Conservation (phyloP, 2,329 filamentous ascomycete species). For the Ophiostoma montium region DNA sequence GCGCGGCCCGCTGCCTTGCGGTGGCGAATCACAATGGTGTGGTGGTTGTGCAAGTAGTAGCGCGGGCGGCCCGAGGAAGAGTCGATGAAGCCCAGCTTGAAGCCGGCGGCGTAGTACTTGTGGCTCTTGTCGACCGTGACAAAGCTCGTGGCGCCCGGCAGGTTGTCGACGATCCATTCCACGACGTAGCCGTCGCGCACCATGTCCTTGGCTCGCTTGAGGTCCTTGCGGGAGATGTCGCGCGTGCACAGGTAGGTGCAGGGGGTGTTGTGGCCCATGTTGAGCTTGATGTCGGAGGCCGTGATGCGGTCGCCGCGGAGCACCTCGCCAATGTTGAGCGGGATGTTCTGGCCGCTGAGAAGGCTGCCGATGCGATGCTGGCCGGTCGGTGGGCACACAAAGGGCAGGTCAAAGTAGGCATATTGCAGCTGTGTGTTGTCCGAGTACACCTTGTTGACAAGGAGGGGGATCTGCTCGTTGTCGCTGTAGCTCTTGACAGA, state of each 20-base stretch:
- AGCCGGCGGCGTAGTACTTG: conserved; percentile 82
- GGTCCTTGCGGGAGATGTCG: conserved; percentile 47
- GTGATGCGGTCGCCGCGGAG: conserved; percentile 76
- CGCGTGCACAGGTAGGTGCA: conserved; percentile 60
- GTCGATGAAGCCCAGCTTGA: conserved; percentile 73
- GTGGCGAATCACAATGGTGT: conserved; percentile 71
- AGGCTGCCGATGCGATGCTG: conserved; percentile 50
- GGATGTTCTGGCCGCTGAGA: conserved; percentile 61
- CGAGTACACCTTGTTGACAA: conserved; percentile 85
- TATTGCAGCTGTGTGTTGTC: conserved; percentile 84
- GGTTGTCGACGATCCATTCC: conserved; percentile 88
- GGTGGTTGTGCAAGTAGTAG: conserved; percentile 76
- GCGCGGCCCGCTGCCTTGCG: conserved; percentile 54
- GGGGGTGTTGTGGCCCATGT: conserved; percentile 61
- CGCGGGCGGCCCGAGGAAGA: conserved; percentile 42
- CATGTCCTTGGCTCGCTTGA: conserved; percentile 55
- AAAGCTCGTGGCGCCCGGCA: conserved; percentile 79
- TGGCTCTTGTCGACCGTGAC: conserved; percentile 70
- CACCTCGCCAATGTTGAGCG: conserved; percentile 76
- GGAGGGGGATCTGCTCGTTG: conserved; percentile 64
- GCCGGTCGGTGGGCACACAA: conserved; percentile 69
- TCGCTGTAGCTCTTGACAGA: conserved; percentile 70
- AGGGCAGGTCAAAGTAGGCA: conserved; percentile 78
- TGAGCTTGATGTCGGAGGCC: conserved; percentile 68
- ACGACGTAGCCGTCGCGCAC: conserved; percentile 71